Conservation (phyloP, 2,329 filamentous ascomycete genomes). For the Dothideomycetes sp. region DNA sequence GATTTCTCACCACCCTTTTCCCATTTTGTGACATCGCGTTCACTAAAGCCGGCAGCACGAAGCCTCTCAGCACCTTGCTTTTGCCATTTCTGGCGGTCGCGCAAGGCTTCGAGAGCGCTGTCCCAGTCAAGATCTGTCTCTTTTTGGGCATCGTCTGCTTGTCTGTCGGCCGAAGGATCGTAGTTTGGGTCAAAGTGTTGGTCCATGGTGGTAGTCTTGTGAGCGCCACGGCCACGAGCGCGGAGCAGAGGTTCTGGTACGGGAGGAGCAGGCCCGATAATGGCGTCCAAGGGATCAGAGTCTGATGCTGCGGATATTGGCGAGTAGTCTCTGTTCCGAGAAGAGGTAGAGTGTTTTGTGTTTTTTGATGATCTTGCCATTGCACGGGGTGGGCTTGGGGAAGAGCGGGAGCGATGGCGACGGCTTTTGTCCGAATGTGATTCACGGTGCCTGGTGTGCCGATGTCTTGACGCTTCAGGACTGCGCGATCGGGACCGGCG, state of each 20-base stretch:
- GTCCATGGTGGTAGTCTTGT: conserved; percentile 61
- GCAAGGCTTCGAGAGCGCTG: conserved; percentile 64
- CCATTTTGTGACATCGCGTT: conserved; percentile 64
- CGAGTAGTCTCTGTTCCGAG: background rate
- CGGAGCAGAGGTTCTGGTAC: conserved; percentile 36
- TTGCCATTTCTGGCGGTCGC: conserved; percentile 71
- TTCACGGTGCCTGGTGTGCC: background rate
- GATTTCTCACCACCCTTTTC: conserved; percentile 54
- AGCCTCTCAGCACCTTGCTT: conserved; percentile 67
- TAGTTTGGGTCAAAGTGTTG: conserved; percentile 63
- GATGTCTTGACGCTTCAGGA: background rate
- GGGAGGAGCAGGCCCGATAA: conserved; percentile 64
- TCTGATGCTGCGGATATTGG: conserved; percentile 22
- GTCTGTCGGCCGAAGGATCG: conserved; percentile 43
- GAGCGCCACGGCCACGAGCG: conserved; percentile 62
- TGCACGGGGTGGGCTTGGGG: background rate
- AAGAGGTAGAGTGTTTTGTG: background rate
- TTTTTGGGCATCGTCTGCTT: conserved; percentile 29
- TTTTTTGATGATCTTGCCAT: background rate
- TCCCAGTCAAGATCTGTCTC: conserved; percentile 60
- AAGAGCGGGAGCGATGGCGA: conserved; percentile 4
- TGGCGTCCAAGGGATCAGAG: conserved; percentile 65
- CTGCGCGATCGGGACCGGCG: background rate
- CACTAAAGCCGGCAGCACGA: conserved; percentile 67
- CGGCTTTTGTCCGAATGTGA: too few relatives aligned